A percentile compares a stretch with the other conserved stretches of the same genome.
Evolutionary conservation across 2,329 filamentous ascomycete genomes (phyloP).

Genomic region (Diaporthe citriasiana): DNA sequence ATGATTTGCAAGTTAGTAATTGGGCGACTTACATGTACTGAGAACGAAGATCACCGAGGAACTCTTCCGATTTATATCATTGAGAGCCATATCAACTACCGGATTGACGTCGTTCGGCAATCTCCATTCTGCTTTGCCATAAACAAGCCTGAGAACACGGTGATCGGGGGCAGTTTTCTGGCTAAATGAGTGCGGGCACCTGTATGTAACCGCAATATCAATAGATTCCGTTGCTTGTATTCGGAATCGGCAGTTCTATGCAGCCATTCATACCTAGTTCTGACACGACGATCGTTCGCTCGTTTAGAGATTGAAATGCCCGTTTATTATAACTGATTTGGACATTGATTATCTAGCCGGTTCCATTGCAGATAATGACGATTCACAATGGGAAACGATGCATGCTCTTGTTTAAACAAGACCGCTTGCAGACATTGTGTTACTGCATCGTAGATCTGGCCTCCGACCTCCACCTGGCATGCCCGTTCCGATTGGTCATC

Average conservation of each 20-base stretch:
- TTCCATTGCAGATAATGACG: background rate
- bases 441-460: conserved; percentile 1
- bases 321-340: background rate
- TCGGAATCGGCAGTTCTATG: conserved; percentile 13
- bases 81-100: background rate
- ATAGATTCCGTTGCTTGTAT: conserved; percentile 1
- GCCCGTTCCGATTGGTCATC: background rate
- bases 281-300: background rate
- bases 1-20: background rate
- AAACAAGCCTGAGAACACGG: background rate
- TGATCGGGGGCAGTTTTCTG: background rate
- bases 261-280: conserved; percentile 10
- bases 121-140: background rate
- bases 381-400: background rate
- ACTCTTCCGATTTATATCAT: background rate
- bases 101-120: background rate
- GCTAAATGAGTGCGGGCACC: conserved; percentile 28
- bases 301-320: background rate
- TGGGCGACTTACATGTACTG: background rate
- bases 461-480: background rate
- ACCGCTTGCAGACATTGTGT: background rate
- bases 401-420: background rate
- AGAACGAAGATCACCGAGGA: background rate
- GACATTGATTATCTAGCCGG: background rate
- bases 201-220: conserved; percentile 3